These are phyloP conservation scores for Candida corydali DNA, from an alignment of 805 yeast genomes.

Conservation along the genomic window DNA sequence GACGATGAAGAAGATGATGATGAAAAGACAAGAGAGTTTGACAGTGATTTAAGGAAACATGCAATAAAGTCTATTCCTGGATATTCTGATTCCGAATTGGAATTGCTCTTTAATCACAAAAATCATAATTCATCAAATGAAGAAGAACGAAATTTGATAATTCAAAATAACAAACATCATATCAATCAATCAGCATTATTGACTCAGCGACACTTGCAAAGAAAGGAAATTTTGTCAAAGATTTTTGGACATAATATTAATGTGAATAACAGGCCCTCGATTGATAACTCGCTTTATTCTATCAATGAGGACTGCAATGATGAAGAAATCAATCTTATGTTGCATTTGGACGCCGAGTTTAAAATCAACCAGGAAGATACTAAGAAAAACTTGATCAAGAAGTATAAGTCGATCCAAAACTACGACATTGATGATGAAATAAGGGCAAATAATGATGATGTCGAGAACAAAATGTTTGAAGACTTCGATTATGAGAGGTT, in stretches of 20 bases:
- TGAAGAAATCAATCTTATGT: conserved; percentile 30
- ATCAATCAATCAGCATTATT: background rate
- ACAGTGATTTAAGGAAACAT: no score
- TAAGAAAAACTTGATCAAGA: background rate
- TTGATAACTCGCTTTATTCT: no score
- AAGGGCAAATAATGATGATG: conserved; percentile 2
- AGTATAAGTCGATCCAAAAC: background rate
- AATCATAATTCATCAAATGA: conserved; percentile 10
- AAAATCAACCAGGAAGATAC: conserved; percentile 11
- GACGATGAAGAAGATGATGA: conserved; percentile 15
- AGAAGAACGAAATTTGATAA: conserved; percentile 21
- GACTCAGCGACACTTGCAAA: conserved; percentile 36
- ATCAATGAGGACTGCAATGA: conserved; percentile 40
- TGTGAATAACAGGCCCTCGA: no score
- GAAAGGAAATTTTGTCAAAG: conserved; percentile 34
- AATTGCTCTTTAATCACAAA: conserved; percentile 15
- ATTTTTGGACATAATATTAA: conserved; percentile 35
- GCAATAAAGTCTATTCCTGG: conserved; percentile 34
- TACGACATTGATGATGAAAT: background rate
- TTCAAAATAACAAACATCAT: conserved; percentile 22
- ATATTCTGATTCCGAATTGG: conserved; percentile 33
- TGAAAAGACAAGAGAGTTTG: background rate
- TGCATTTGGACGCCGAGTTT: conserved; percentile 32
- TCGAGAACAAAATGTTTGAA: conserved; percentile 10
- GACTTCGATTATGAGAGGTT: conserved; percentile 26